Conservation (phyloP, 768 basidiomycete genomes). For the Auriscalpium microsporum region DNA sequence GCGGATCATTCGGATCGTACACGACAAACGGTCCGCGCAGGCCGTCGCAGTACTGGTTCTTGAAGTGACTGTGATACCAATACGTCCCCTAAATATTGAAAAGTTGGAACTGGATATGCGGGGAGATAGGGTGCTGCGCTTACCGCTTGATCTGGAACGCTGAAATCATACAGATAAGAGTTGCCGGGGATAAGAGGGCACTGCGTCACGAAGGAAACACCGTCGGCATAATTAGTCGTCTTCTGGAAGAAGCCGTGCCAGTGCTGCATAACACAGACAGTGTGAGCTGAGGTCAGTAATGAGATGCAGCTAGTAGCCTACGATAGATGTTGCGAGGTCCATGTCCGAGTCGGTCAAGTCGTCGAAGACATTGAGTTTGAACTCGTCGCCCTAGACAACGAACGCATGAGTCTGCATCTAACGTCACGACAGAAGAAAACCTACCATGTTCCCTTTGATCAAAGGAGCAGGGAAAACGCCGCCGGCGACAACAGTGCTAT, state of each 20-base stretch:
- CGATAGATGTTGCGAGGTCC: slow-evolving; percentile 9
- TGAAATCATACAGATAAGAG: slow-evolving; percentile 10
- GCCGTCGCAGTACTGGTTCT: slow-evolving; percentile 27
- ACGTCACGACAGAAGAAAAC: neutral
- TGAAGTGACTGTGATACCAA: slow-evolving; percentile 24
- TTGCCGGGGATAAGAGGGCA: slow-evolving; percentile 14
- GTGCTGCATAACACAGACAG: slow-evolving; percentile 4
- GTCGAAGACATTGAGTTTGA: slow-evolving; percentile 3
- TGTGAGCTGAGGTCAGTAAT: neutral
- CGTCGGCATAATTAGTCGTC: slow-evolving; percentile 10
- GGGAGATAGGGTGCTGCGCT: neutral
- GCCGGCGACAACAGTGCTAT: neutral
- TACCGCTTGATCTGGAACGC: slow-evolving; percentile 4
- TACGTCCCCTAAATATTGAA: slow-evolving; percentile 9
- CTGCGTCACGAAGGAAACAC: slow-evolving; percentile 13
- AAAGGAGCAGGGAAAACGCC: neutral
- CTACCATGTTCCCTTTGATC: neutral
- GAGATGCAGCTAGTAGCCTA: neutral
- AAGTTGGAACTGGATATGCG: neutral
- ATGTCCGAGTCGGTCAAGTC: neutral
- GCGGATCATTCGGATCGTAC: slow-evolving; percentile 34
- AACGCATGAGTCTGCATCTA: neutral
- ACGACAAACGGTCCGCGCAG: slow-evolving; percentile 30
- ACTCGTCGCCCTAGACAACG: neutral
- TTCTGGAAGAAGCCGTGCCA: slow-evolving; percentile 19